Evolutionary conservation across 805 yeast species (phyloP).

Genomic region (Yueomyces sp.): DNA sequence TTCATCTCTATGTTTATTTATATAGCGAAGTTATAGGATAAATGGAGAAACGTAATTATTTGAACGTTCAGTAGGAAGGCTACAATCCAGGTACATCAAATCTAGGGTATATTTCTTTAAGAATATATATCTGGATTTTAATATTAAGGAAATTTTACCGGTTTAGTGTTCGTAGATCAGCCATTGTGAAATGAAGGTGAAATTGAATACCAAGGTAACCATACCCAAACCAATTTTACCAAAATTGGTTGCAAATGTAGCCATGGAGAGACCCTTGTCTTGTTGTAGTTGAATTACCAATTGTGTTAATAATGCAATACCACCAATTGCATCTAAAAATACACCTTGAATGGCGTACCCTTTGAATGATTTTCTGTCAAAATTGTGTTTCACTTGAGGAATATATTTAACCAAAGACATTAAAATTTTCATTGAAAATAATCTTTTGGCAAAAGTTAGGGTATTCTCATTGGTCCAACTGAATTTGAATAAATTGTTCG

Average conservation of each 20-base stretch:
- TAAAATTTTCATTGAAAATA: slow-evolving; percentile 27
- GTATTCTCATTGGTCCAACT: slow-evolving; percentile 16
- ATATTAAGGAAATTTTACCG: too few relatives aligned
- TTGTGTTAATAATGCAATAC: slow-evolving; percentile 21
- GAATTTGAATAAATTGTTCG: slow-evolving; percentile 1
- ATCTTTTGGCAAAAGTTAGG: slow-evolving; percentile 13
- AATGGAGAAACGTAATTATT: too few relatives aligned
- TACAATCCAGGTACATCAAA: too few relatives aligned
- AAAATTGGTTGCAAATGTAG: slow-evolving; percentile 22
- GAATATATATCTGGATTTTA: too few relatives aligned
- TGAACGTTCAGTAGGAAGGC: too few relatives aligned
- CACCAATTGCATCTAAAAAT: slow-evolving; percentile 26
- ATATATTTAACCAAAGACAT: slow-evolving; percentile 41
- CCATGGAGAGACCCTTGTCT: slow-evolving; percentile 9
- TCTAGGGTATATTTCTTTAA: too few relatives aligned
- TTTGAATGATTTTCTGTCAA: slow-evolving; percentile 59
- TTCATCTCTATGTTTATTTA: too few relatives aligned
- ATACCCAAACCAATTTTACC: slow-evolving; percentile 29
- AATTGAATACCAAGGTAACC: slow-evolving; percentile 27
- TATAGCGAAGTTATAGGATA: too few relatives aligned
- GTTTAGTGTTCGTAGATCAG: slow-evolving; percentile 6
- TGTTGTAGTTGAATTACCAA: slow-evolving; percentile 13
- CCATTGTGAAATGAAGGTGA: slow-evolving; percentile 29
- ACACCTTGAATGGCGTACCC: slow-evolving; percentile 67
- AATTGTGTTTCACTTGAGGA: slow-evolving; percentile 81